Evolutionary conservation across 805 yeast species (phyloP), one percentile per base, ranked within the genome.

Genomic region (Zygotorulaspora sp.): DNA sequence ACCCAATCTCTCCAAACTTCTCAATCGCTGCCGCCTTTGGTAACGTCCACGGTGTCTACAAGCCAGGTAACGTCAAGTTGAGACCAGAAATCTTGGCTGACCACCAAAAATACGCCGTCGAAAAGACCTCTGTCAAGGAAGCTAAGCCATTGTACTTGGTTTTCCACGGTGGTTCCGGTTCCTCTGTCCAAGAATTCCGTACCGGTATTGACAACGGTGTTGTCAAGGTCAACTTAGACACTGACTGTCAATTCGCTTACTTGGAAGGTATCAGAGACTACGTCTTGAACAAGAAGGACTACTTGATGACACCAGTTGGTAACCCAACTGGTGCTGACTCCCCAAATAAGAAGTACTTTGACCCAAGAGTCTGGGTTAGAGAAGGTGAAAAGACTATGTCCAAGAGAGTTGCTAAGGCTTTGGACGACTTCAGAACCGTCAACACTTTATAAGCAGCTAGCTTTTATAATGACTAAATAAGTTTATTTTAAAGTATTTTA

Each of bases 281-380:
- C 80, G 83, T 90, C 64, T 78, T 92, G 65, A 78, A 68, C 77
- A 88, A 90, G 81, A 88, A 90, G 81, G 98, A 89, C 71, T 92
- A 92, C 82, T 67, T 92, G 57, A 56, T 76, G 74, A 49, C 83
- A 41, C 84, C 71, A 71, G 96, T 92, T 61, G 98, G 98, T 73
- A 92, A 92, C 94, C 98, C 98, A 73, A 96, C 90, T 15, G 98
- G 97, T 70, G 90, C 74, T 41, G 97, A 92, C 74, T 85, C 87
- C 78, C 98, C 98, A 75, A 92, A 92, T 90, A 92, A 92, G 89
- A 92, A 92, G 77, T 88, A 74, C 87, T 92, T 87, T 67, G 98
- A 92, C 75, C 98, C 98, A 74, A 90, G 98, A 82, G 97, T 89
- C 71, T 92, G 98, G 98, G 97, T 92, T 55, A 89, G 97, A 80